These are phyloP conservation scores for Exophiala mesophila DNA, from an alignment of 2,329 filamentous ascomycete species.

Conservation along the genomic window DNA sequence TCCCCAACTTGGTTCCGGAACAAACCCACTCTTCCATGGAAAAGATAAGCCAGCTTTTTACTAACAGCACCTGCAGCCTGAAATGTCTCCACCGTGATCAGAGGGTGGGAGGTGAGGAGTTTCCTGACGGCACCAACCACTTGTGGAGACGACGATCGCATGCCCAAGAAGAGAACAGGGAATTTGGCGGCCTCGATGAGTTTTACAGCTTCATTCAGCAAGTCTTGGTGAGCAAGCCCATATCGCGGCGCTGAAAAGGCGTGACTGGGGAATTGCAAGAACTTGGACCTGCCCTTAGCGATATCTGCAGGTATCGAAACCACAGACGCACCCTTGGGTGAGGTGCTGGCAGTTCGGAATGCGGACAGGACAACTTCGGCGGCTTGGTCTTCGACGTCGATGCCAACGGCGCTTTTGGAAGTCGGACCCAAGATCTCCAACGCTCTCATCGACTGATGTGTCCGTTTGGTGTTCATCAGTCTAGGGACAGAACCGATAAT, in stretches of 20 bases:
- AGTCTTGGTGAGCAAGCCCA: conserved; percentile 35
- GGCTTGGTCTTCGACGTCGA: conserved; percentile 46
- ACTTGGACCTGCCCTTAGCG: conserved; percentile 36
- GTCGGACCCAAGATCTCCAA: conserved; percentile 43
- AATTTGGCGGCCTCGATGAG: conserved; percentile 34
- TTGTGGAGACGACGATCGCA: conserved; percentile 38
- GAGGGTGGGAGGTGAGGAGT: conserved; percentile 38
- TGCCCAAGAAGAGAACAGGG: conserved; percentile 45
- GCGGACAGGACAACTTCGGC: conserved; percentile 45
- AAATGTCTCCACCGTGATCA: conserved; percentile 49
- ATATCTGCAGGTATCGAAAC: conserved; percentile 45
- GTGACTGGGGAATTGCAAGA: conserved; percentile 36
- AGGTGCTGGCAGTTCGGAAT: conserved; percentile 40
- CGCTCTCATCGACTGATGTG: conserved; percentile 45
- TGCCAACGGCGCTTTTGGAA: conserved; percentile 39
- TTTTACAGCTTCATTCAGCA: conserved; percentile 33
- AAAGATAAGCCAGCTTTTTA: conserved; percentile 39
- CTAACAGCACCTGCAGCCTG: conserved; percentile 47
- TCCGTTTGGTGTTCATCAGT: conserved; percentile 41
- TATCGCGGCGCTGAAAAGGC: conserved; percentile 40
- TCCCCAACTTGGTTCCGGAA: conserved; percentile 49
- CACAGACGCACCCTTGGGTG: conserved; percentile 42
- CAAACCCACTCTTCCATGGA: conserved; percentile 45
- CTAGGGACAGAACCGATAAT: conserved; percentile 46
- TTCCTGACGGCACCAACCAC: conserved; percentile 41